phyloP scores from a whole-genome alignment of 257 asterid genomes.

The Solanum medicagineum region DNA sequence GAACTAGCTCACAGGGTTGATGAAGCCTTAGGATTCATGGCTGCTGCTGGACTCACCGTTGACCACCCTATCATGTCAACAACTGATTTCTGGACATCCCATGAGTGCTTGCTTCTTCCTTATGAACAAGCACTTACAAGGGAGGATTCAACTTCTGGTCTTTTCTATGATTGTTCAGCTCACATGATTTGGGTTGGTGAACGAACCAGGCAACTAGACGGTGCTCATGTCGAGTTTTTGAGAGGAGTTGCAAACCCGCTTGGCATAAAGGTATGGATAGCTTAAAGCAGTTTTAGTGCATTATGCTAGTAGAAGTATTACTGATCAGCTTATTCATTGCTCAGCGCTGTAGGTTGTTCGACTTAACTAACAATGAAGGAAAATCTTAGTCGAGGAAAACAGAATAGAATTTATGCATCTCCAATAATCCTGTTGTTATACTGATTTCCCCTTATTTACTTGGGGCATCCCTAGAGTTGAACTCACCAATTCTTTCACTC shows the following conservation, averaged over 20 bases:
- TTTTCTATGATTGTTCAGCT: constrained; percentile 78
- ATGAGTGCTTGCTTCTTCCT: constrained; percentile 68
- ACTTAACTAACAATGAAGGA: neutral
- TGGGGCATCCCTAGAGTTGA: neutral
- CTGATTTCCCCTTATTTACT: neutral
- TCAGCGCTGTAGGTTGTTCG: neutral
- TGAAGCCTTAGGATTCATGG: constrained; percentile 84
- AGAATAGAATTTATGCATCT: neutral
- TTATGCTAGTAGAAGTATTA: neutral
- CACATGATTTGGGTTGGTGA: constrained; percentile 92
- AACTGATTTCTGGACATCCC: constrained; percentile 85
- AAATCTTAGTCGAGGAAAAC: neutral
- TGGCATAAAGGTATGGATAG: constrained; percentile 57
- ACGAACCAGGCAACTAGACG: constrained; percentile 71
- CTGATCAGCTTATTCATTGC: neutral
- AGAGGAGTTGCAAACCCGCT: constrained; percentile 78
- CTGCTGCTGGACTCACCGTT: constrained; percentile 66
- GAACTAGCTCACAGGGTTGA: constrained; percentile 86
- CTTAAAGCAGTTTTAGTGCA: neutral
- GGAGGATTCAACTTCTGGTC: constrained; percentile 69
- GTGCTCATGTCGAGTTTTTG: constrained; percentile 70
- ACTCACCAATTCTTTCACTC: neutral
- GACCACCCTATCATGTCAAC: constrained; percentile 79
- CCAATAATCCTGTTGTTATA: neutral
- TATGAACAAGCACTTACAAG: constrained; percentile 78